Evolutionary conservation across 176 grass and related monocot species (phyloP).

Genomic region (Sorghum bicolor): DNA sequence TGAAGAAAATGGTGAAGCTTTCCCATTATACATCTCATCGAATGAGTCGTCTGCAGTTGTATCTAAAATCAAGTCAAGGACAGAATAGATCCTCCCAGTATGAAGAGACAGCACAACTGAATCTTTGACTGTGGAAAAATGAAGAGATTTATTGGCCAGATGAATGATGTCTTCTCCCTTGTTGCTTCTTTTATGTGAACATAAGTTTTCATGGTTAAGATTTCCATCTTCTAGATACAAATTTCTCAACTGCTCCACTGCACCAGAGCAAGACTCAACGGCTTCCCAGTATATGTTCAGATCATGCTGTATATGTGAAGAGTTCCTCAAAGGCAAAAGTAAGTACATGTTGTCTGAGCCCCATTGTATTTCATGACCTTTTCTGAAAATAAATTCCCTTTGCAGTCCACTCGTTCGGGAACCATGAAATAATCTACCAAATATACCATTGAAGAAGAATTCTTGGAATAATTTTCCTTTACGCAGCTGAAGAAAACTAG

Average conservation of each 20-base stretch:
- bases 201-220: conserved; percentile 1
- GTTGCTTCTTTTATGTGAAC: conserved; percentile 14
- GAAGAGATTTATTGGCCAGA: conserved; percentile 68
- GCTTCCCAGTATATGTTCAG: conserved; percentile 70
- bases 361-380: conserved; percentile 68
- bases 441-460: conserved; percentile 95
- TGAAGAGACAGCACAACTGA: conserved; percentile 81
- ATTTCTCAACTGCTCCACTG: conserved; percentile 62
- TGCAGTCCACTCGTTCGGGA: conserved; percentile 43
- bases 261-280: conserved; percentile 54
- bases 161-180: conserved; percentile 54
- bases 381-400: conserved; percentile 76
- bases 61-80: conserved; percentile 61
- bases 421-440: conserved; percentile 73
- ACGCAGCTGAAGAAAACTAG: conserved; percentile 50
- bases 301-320: conserved; percentile 30
- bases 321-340: conserved; percentile 68
- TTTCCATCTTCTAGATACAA: conserved; percentile 49
- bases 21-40: conserved; percentile 54
- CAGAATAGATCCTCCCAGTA: conserved; percentile 83
- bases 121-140: conserved; percentile 51
- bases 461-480: conserved; percentile 86
- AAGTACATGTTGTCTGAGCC: conserved; percentile 69
- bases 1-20: conserved; percentile 60
- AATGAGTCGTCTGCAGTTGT: conserved; percentile 68